These are phyloP conservation scores for Ajuga chamaepitys DNA, from an alignment of 257 asterid species.

Conservation along the genomic window DNA sequence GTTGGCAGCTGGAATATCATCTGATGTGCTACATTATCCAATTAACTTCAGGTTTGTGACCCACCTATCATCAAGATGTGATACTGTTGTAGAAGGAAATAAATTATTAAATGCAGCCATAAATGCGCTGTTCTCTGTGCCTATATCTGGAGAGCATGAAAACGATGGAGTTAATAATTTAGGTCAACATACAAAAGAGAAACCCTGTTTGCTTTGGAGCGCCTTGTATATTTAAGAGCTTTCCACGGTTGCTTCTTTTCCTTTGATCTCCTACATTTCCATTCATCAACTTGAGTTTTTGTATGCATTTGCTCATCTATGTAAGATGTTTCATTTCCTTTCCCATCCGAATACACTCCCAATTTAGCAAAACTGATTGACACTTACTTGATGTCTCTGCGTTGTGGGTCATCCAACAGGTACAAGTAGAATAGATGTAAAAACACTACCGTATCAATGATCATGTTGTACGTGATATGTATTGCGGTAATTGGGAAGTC, in stretches of 20 bases:
- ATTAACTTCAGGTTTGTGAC: conserved; percentile 59
- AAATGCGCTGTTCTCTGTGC: conserved; percentile 46
- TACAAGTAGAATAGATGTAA: too few species aligned
- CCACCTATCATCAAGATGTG: conserved; percentile 65
- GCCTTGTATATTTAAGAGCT: conserved; percentile 58
- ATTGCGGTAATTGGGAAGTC: too few species aligned
- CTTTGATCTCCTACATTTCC: background rate
- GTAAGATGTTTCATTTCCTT: too few species aligned
- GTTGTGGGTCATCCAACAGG: too few species aligned
- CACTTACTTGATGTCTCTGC: too few species aligned
- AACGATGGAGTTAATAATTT: conserved; percentile 21
- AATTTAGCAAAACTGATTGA: too few species aligned
- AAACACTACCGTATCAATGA: too few species aligned
- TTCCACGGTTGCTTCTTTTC: conserved; percentile 40
- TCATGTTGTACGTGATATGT: too few species aligned
- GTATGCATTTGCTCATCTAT: too few species aligned
- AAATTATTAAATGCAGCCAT: conserved; percentile 54
- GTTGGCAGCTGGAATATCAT: conserved; percentile 14
- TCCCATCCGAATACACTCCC: background rate
- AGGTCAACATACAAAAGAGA: conserved; percentile 31
- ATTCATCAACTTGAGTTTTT: too few species aligned
- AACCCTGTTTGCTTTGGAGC: conserved; percentile 80
- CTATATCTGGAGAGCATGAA: conserved; percentile 29
- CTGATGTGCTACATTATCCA: background rate
- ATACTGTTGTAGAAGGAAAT: conserved; percentile 61